Conservation (phyloP, 495 filamentous ascomycete species). For the Xylaria cubensis region DNA sequence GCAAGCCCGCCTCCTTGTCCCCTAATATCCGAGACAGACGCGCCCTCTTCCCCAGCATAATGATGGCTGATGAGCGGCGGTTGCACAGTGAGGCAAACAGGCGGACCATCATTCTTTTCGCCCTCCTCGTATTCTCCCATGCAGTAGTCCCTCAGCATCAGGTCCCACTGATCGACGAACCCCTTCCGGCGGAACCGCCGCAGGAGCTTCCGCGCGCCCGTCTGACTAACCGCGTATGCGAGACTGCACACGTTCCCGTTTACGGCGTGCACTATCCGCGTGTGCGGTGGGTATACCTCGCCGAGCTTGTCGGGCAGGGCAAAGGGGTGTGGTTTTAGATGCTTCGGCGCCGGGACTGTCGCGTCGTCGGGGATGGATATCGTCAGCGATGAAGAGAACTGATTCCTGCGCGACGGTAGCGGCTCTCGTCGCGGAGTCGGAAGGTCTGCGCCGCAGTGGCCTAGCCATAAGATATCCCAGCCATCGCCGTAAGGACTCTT, state of each 20-base stretch:
- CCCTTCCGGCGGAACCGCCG: constrained; percentile 41
- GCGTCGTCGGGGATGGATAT: constrained; percentile 44
- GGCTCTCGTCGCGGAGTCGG: constrained; percentile 30
- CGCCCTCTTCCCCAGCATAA: constrained; percentile 40
- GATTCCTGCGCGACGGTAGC: background rate
- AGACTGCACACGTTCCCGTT: constrained; percentile 52
- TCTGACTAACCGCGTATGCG: constrained; percentile 54
- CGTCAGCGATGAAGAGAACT: constrained; percentile 33
- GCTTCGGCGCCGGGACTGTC: constrained; percentile 47
- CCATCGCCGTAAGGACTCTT: constrained; percentile 45
- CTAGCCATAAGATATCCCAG: constrained; percentile 61
- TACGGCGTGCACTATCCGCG: constrained; percentile 50
- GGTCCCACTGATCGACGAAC: constrained; percentile 51
- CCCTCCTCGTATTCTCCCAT: constrained; percentile 32
- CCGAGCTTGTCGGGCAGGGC: constrained; percentile 47
- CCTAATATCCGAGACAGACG: constrained; percentile 48
- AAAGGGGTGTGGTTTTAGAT: constrained; percentile 55
- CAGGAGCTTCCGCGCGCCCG: constrained; percentile 52
- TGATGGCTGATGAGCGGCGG: constrained; percentile 57
- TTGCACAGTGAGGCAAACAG: constrained; percentile 52
- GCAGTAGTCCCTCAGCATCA: constrained; percentile 56
- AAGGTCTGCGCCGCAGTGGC: constrained; percentile 56
- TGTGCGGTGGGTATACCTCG: constrained; percentile 49
- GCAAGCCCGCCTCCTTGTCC: constrained; percentile 53
- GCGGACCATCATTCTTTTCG: constrained; percentile 1